Percentiles rank a stretch among this genome's conserved stretches.
Conservation (phyloP, 2,329 filamentous ascomycete genomes). For the Paraphoma chrysanthemicola region DNA sequence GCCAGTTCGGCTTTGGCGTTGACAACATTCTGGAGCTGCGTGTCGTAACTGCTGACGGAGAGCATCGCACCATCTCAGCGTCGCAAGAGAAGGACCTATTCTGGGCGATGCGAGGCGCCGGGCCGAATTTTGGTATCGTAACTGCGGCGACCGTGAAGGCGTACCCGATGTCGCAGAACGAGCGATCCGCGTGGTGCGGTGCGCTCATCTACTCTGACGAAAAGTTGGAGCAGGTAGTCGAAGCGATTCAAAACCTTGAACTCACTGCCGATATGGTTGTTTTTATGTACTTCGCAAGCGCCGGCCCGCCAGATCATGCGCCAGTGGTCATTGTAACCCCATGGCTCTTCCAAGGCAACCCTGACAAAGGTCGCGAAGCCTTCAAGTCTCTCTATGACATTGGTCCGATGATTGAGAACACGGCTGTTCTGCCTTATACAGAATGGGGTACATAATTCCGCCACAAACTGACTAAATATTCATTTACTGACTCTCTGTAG, state of each 20-base stretch:
- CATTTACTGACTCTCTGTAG: too few species aligned
- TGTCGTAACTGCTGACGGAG: conserved; percentile 31
- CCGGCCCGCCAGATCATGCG: conserved; percentile 12
- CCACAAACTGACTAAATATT: too few species aligned
- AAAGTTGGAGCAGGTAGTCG: conserved; percentile 38
- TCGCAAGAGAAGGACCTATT: conserved; percentile 30
- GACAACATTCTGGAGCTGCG: conserved; percentile 50
- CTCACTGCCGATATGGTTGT: conserved; percentile 42
- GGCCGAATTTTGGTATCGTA: conserved; percentile 36
- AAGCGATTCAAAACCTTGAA: conserved; percentile 41
- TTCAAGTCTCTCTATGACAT: conserved; percentile 45
- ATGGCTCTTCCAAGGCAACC: conserved; percentile 39
- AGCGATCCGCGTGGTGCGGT: conserved; percentile 20
- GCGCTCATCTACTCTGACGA: conserved; percentile 19
- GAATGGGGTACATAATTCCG: too few species aligned
- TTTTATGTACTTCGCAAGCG: conserved; percentile 38
- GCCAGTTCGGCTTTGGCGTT: conserved; percentile 59
- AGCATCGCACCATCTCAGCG: conserved; percentile 29
- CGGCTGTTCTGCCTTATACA: conserved; percentile 39
- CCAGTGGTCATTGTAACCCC: conserved; percentile 27
- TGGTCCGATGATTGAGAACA: conserved; percentile 28
- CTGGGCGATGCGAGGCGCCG: conserved; percentile 44
- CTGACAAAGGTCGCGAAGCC: conserved; percentile 33
- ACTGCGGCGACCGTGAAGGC: conserved; percentile 46
- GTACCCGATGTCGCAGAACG: conserved; percentile 20